phyloP scores from a whole-genome alignment of 179 eudicot genomes.

The Spinacia oleracea region DNA sequence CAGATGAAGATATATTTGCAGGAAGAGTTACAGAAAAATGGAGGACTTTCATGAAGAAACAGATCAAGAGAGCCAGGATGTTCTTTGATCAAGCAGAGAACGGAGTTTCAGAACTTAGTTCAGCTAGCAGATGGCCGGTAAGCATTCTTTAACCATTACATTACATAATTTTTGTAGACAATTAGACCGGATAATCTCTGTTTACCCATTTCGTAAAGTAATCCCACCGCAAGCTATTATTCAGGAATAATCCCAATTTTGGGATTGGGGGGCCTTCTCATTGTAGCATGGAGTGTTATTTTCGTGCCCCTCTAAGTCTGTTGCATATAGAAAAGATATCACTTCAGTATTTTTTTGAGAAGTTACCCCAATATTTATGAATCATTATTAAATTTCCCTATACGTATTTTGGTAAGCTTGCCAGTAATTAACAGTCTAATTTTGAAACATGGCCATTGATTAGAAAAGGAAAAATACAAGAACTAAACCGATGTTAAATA shows the following conservation, averaged over 20 bases:
- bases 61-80: constrained; percentile 82
- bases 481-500: constrained; percentile 1
- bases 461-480: neutral
- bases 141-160: constrained; percentile 20
- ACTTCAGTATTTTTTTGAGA: too few species aligned
- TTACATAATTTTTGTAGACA: too few species aligned
- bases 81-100: constrained; percentile 83
- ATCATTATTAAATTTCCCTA: too few species aligned
- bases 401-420: too few species aligned
- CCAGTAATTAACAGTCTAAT: too few species aligned
- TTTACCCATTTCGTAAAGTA: neutral
- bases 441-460: neutral
- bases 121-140: constrained; percentile 95
- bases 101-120: constrained; percentile 77
- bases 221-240: neutral
- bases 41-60: constrained; percentile 87
- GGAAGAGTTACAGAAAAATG: constrained; percentile 93
- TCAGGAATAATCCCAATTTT: neutral
- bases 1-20: constrained; percentile 84
- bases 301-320: too few species aligned
- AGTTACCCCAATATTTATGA: neutral
- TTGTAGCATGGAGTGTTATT: too few species aligned
- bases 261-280: too few species aligned
- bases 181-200: neutral
- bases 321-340: too few species aligned